phyloP scores from a whole-genome alignment of 441 rosid genomes.

The Jatropha podagrica region DNA sequence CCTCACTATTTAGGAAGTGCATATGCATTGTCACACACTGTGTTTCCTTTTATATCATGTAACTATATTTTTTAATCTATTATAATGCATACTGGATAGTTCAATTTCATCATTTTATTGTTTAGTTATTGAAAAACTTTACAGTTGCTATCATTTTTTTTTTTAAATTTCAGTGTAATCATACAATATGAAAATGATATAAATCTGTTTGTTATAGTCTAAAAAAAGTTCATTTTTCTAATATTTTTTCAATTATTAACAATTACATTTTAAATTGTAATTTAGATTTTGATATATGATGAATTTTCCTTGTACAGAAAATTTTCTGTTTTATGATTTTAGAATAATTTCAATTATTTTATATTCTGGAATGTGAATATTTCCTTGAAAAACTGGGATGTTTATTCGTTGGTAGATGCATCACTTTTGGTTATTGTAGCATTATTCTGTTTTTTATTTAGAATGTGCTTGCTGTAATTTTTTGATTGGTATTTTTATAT shows the following conservation, averaged over 20 bases:
- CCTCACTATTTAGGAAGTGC: too few species aligned
- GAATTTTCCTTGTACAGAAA: background rate
- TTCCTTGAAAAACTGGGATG: background rate
- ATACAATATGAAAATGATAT: too few species aligned
- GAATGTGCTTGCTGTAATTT: background rate
- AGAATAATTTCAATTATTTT: background rate
- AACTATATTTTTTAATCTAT: background rate
- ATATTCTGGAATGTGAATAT: background rate
- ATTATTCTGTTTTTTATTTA: too few species aligned
- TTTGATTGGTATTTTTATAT: background rate
- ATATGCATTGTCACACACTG: background rate
- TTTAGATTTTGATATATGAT: too few species aligned
- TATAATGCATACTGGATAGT: background rate
- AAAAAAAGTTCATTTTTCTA: too few species aligned
- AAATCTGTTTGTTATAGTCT: too few species aligned
- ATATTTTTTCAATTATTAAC: too few species aligned
- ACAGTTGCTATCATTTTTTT: background rate
- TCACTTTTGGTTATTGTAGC: background rate
- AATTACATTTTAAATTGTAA: too few species aligned
- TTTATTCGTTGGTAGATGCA: background rate
- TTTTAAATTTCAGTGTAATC: background rate
- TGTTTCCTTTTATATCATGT: background rate
- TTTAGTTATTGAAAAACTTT: background rate
- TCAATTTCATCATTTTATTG: background rate
- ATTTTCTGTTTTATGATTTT: background rate